phyloP scores from a whole-genome alignment of 2,329 filamentous ascomycete genomes.

The Hymenotorrendiella dingleyae region DNA sequence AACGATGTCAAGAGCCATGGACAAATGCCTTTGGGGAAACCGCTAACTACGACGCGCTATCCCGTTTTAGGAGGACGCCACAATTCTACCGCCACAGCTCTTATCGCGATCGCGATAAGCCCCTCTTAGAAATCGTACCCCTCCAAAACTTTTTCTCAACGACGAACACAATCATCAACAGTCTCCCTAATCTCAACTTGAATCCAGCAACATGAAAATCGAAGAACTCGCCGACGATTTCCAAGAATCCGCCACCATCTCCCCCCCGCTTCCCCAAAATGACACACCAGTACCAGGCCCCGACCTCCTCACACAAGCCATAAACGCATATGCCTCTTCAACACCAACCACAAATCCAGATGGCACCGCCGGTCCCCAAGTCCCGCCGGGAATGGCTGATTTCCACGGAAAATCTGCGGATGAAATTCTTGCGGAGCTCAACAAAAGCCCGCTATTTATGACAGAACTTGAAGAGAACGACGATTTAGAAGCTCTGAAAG shows the following conservation, averaged over 20 bases:
- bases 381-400: conserved; percentile 54
- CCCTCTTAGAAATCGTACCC: not conserved
- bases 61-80: no score
- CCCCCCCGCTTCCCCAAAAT: conserved; percentile 6
- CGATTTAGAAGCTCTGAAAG: conserved; percentile 79
- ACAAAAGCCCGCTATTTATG: conserved; percentile 87
- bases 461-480: conserved; percentile 83
- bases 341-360: conserved; percentile 11
- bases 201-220: conserved; percentile 24
- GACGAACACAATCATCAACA: conserved; percentile 1
- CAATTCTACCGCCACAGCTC: no score
- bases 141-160: conserved; percentile 7
- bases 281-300: conserved; percentile 5
- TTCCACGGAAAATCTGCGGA: conserved; percentile 50
- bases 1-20: no score
- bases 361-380: conserved; percentile 24
- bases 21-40: no score
- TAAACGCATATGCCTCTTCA: conserved; percentile 18
- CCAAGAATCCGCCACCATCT: conserved; percentile 13
- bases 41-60: no score
- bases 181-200: not conserved
- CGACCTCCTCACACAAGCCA: conserved; percentile 27
- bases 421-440: conserved; percentile 58
- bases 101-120: no score
- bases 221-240: conserved; percentile 24